Conservation (phyloP, 1,284 basidiomycete genomes). For the Psilocybe mexicana region DNA sequence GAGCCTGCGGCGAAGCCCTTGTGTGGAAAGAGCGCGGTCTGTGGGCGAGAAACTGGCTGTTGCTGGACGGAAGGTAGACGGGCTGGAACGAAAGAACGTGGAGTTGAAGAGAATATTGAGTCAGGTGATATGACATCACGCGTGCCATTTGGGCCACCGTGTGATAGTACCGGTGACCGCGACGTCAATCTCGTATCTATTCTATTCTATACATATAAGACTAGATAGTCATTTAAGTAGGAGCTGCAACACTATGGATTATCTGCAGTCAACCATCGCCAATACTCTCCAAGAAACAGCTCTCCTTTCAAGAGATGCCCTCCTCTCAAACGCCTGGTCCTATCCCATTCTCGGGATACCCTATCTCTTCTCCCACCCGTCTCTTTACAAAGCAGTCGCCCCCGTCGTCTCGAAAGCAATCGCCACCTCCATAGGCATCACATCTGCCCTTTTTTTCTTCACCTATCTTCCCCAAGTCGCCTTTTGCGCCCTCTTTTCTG, state of each 20-base stretch:
- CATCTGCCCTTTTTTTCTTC: constrained; percentile 55
- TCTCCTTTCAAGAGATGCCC: constrained; percentile 27
- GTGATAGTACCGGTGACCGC: too few species aligned
- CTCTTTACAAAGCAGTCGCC: constrained; percentile 38
- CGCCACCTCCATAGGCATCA: constrained; percentile 42
- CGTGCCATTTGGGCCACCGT: background rate
- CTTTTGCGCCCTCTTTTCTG: constrained; percentile 61
- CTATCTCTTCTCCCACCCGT: constrained; percentile 36
- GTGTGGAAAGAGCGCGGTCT: constrained; percentile 66
- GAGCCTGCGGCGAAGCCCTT: constrained; percentile 46
- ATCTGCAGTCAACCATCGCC: constrained; percentile 11
- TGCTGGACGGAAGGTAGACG: constrained; percentile 67
- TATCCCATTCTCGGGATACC: constrained; percentile 39
- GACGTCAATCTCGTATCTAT: too few species aligned
- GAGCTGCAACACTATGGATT: constrained; percentile 12
- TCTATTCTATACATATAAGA: too few species aligned
- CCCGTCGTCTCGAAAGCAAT: constrained; percentile 42
- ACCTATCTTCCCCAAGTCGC: constrained; percentile 72
- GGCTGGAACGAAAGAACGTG: constrained; percentile 67
- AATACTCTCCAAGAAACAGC: constrained; percentile 15
- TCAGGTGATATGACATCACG: constrained; percentile 24
- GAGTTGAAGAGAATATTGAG: constrained; percentile 65
- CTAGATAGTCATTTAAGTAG: background rate
- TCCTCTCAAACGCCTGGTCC: constrained; percentile 35
- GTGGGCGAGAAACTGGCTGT: constrained; percentile 75